Evolutionary conservation across 257 asterid genomes (phyloP), one percentile per base, ranked within the genome.

Genomic region (Prunella vulgaris): DNA sequence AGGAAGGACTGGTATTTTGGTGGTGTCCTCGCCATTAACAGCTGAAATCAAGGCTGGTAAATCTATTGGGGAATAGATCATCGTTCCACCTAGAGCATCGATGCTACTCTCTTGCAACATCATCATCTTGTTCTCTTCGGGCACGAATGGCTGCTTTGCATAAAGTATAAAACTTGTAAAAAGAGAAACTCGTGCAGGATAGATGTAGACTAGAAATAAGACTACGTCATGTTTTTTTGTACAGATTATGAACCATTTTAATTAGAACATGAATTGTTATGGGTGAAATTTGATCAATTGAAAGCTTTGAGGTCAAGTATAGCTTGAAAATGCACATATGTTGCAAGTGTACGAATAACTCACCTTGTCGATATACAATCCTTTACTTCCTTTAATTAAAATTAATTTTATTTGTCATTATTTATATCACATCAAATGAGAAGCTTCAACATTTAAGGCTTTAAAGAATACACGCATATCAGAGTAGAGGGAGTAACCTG

Each of bases 61-160:
- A 21, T 82, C 79, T 35, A 86, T 71, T 0, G 95, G 87, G 2
- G 88, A 83, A 49, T 89, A 86, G 58, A 89, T 72, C 17, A 89
- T 22, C 14, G 49, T 58, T 18, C 88, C 92, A 69, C 89, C 92
- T 0, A 82, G 66, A 6, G 53, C 10, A 73, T 87, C 93, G 0
- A 84, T 70, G 76, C 68, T 76, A 54, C 84, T 82, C 74, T 92
- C 98, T 81, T 92, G 90, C 76, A 89, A 74, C 72, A 86, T 57
- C 72, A 84, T 13, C 81, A 82, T 74, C 80, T 27, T 71, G 69
- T 28, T 81, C 70, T 84, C 96, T 30, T 73, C 77, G 0, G 79
- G 79, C 7, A 14, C 62, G 52, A 54, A 64, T 8, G 93, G 89
- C 96, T 90, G 84, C 30, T 22, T 68, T 14, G 70, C 56, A 37